Evolutionary conservation across 1,284 basidiomycete species (phyloP).

Genomic region (Naganishia sp.): DNA sequence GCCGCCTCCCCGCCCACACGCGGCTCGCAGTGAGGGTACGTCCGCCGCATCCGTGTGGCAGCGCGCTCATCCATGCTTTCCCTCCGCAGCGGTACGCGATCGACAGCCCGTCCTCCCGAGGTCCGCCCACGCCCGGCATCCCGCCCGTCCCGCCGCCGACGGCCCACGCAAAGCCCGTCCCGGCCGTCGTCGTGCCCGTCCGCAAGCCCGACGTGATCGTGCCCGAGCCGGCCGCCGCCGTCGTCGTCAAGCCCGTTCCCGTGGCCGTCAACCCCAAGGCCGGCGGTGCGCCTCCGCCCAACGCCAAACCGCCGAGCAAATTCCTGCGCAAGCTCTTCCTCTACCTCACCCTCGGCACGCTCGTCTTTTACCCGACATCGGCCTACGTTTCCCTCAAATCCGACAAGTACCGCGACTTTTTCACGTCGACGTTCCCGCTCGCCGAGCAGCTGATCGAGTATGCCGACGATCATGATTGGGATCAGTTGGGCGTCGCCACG

Average conservation of each 20-base stretch:
- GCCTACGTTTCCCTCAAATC: conserved; percentile 54
- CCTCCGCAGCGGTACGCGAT: conserved; percentile 11
- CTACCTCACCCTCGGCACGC: conserved; percentile 51
- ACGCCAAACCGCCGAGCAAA: conserved; percentile 29
- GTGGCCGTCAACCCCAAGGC: neutral
- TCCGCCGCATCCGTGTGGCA: too few relatives aligned
- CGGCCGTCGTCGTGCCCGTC: conserved; percentile 23
- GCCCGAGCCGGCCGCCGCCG: conserved; percentile 8
- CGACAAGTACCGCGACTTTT: conserved; percentile 58
- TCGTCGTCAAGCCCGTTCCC: conserved; percentile 12
- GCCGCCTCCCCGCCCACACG: too few relatives aligned
- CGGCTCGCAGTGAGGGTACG: too few relatives aligned
- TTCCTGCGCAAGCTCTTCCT: conserved; percentile 52
- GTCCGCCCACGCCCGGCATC: conserved; percentile 22
- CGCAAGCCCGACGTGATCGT: conserved; percentile 28
- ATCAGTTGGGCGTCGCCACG: conserved; percentile 58
- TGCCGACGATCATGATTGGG: conserved; percentile 75
- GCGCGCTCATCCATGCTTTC: too few relatives aligned
- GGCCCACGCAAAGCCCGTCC: conserved; percentile 20
- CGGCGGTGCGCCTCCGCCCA: conserved; percentile 33
- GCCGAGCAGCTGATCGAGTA: conserved; percentile 76
- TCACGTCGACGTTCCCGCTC: conserved; percentile 57
- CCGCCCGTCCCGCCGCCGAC: conserved; percentile 25
- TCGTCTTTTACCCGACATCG: conserved; percentile 56
- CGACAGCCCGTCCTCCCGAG: conserved; percentile 15